Evolutionary conservation across 345 rosid genomes (phyloP).

Genomic region (Kandelia obovata): DNA sequence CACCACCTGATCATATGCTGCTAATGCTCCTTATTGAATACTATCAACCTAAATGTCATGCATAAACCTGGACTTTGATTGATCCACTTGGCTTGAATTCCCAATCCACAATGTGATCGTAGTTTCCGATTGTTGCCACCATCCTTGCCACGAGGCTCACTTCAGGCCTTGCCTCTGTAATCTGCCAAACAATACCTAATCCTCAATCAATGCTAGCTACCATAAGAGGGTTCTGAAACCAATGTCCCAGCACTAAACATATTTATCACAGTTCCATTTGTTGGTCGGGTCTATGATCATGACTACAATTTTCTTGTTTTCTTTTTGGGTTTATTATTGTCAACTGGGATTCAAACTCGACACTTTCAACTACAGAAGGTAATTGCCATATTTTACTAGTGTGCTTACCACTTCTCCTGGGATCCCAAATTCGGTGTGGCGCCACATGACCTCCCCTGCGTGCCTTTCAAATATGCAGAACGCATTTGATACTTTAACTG

Average conservation of each 20-base stretch:
- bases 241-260: not conserved
- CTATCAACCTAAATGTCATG: too few species aligned
- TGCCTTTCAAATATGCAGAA: slow-evolving; percentile 57
- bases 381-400: not conserved
- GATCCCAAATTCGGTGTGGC: slow-evolving; percentile 32
- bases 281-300: too few species aligned
- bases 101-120: slow-evolving; percentile 26
- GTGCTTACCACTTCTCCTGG: slow-evolving; percentile 16
- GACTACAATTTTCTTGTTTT: too few species aligned
- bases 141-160: slow-evolving; percentile 53
- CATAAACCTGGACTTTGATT: slow-evolving; percentile 31
- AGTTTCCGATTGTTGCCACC: slow-evolving; percentile 37
- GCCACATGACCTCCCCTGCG: slow-evolving; percentile 50
- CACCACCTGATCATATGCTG: too few species aligned
- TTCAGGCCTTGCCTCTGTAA: slow-evolving; percentile 49
- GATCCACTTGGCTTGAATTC: slow-evolving; percentile 43
- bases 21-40: too few species aligned
- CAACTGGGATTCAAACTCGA: too few species aligned
- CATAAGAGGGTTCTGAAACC: not conserved
- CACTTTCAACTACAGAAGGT: too few species aligned
- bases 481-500: slow-evolving; percentile 26
- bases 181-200: slow-evolving; percentile 16
- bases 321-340: too few species aligned
- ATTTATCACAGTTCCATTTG: too few species aligned
- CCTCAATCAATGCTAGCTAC: not conserved